These are phyloP conservation scores for Obba rivulosa DNA, from an alignment of 768 basidiomycete genomes.

Conservation along the genomic window DNA sequence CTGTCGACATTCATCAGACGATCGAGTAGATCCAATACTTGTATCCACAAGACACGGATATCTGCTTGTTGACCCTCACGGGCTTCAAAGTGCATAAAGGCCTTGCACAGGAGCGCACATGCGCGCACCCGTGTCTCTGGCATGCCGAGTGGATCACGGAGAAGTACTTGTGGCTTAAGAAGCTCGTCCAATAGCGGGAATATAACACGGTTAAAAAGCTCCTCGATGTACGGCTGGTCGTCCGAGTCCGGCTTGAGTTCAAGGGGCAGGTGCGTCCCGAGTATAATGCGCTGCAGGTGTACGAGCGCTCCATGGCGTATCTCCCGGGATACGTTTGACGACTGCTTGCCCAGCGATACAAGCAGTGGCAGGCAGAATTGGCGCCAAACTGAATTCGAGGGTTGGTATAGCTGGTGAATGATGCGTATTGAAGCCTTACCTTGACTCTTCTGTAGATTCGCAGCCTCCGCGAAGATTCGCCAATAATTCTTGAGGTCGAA, in stretches of 20 bases:
- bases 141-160: constrained; percentile 81
- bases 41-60: constrained; percentile 78
- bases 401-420: constrained; percentile 2
- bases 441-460: constrained; percentile 31
- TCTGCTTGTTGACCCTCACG: constrained; percentile 61
- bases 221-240: constrained; percentile 61
- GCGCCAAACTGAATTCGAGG: constrained; percentile 58
- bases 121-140: constrained; percentile 86
- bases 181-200: constrained; percentile 93
- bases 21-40: constrained; percentile 84
- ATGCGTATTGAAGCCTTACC: constrained; percentile 26
- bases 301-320: constrained; percentile 54
- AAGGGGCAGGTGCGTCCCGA: constrained; percentile 67
- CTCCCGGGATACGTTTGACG: constrained; percentile 77
- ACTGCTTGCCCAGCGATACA: constrained; percentile 70
- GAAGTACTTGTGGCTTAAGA: constrained; percentile 74
- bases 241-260: constrained; percentile 33
- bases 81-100: constrained; percentile 90
- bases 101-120: constrained; percentile 88
- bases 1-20: constrained; percentile 83
- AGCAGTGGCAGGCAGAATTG: constrained; percentile 72
- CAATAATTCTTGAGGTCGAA: constrained; percentile 68
- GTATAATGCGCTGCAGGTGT: constrained; percentile 64
- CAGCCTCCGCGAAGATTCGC: constrained; percentile 47
- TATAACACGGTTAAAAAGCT: constrained; percentile 83